Evolutionary conservation across 768 basidiomycete species (phyloP).

Genomic region (Termitomyces sp.): DNA sequence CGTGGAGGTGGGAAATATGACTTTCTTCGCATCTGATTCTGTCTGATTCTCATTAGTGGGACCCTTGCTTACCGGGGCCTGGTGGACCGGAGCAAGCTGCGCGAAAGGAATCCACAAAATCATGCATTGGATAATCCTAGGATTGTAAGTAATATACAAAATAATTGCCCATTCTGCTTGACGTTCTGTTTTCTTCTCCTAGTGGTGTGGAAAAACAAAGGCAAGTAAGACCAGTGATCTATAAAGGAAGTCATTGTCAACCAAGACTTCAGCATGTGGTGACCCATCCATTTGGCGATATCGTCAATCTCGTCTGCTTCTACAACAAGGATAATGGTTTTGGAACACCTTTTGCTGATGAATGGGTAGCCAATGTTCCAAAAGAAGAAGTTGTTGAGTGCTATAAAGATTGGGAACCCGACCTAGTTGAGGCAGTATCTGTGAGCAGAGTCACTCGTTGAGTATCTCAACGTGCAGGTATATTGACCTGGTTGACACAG

Average conservation of each 20-base stretch:
- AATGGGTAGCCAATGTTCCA: conserved; percentile 14
- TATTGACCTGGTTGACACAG: conserved; percentile 7
- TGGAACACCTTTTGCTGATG: conserved; percentile 13
- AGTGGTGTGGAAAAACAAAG: conserved; percentile 10
- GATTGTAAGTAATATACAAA: neutral
- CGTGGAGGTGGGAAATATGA: neutral
- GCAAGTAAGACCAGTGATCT: neutral
- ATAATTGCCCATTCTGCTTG: neutral
- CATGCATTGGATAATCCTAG: neutral
- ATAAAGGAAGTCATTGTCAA: neutral
- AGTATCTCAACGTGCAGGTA: neutral
- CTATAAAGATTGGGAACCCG: conserved; percentile 4
- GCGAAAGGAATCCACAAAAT: neutral
- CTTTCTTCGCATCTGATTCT: neutral
- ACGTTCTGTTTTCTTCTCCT: neutral
- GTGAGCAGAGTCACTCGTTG: neutral
- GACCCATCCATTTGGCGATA: conserved; percentile 18
- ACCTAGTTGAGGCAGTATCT: neutral
- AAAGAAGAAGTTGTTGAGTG: neutral
- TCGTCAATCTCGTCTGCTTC: conserved; percentile 17
- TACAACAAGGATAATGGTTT: conserved; percentile 13
- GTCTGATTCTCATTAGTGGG: neutral
- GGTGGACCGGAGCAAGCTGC: conserved; percentile 1
- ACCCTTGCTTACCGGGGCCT: conserved; percentile 1
- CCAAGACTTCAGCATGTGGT: conserved; percentile 16